phyloP scores from a whole-genome alignment of 129 eudicot species.

The Glebionis coronaria region DNA sequence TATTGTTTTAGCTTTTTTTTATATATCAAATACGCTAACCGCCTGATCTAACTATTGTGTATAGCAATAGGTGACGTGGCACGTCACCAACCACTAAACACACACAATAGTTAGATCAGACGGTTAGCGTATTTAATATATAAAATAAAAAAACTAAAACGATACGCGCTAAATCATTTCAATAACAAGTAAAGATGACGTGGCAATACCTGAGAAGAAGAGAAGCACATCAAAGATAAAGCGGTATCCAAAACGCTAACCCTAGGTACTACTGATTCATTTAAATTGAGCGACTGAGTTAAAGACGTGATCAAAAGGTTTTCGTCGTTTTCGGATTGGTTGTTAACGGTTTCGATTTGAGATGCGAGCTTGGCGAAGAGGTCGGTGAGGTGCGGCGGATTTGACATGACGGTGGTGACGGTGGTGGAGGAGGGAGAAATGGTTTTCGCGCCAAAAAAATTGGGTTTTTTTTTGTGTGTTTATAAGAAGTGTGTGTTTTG shows the following conservation, averaged over 20 bases:
- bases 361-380: constrained; percentile 57
- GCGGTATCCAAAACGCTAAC: constrained; percentile 75
- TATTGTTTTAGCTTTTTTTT: no score
- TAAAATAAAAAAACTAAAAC: no score
- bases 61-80: no score
- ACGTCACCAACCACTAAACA: no score
- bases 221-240: constrained; percentile 70
- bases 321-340: constrained; percentile 29
- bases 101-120: no score
- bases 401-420: constrained; percentile 33
- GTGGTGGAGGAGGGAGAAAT: background rate
- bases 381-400: constrained; percentile 35
- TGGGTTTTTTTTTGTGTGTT: background rate
- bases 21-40: no score
- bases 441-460: constrained; percentile 35
- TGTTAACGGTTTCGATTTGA: constrained; percentile 22
- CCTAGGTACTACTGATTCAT: constrained; percentile 30
- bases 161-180: no score
- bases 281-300: constrained; percentile 56
- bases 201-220: constrained; percentile 53
- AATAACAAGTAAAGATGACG: background rate
- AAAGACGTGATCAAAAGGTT: constrained; percentile 36
- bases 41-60: no score
- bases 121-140: no score
- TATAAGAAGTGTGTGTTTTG: background rate